Evolutionary conservation across 768 basidiomycete species (phyloP), one percentile per base, ranked within the genome.

Genomic region (Sporobolomyces pararoseus): DNA sequence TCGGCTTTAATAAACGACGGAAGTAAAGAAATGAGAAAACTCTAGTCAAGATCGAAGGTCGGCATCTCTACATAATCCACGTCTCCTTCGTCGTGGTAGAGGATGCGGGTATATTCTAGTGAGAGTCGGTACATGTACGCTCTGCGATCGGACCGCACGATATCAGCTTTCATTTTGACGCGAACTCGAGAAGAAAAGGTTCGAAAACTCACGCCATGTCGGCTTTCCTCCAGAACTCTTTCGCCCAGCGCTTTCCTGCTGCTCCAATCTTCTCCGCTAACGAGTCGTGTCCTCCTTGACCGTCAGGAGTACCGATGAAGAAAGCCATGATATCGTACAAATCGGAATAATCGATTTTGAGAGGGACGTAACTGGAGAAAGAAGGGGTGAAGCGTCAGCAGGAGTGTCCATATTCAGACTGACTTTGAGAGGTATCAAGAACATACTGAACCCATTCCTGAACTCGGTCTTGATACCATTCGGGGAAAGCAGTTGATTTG

Each of bases 401-500:
- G 9, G 39, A 10, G 10, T 17, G 39, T 17, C 10, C 9, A 17
- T 10, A 42, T 35, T 23, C 57, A 25, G 23, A n/a, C n/a, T 2
- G 16, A n/a, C 47, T 1, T 16, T 31, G 35, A 46, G 2, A 54
- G 29, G 12, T 16, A 55, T 39, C 34, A 23, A 21, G 21, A n/a
- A 70, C 75, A 23, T 65, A 77, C 69, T 78, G 77, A 17, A 76
- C 74, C 77, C 77, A 79, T 34, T 77, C 76, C 63, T 76, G 77
- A 3, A 80, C 69, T 25, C 79, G 72, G 50, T 78, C 76, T 21
- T 74, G 69, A 67, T 79, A 72, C 74, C 74, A 75, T 42, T 74
- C 73, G 35, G 73, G 73, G 66, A 74, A 74, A 1, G 64, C 68
- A 19, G 70, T 72, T 23, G 68, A 69, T 80, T 98, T 97, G 70